Base-by-base conservation (phyloP, 75 land plant species). In the Cupressus sempervirens region DNA sequence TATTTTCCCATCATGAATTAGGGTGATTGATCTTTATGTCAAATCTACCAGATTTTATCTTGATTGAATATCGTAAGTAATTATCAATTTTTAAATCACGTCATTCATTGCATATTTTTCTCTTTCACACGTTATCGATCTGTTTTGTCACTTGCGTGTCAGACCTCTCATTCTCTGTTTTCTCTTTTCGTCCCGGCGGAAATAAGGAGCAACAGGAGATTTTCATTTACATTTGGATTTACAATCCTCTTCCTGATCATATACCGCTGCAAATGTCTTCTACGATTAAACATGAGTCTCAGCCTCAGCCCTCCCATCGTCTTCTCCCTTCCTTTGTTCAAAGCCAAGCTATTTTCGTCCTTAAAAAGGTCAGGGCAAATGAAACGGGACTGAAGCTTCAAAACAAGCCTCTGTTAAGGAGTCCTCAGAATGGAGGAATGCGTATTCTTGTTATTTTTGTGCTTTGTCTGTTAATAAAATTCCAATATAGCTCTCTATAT, bases 341-440 rank as follows among this genome's bases (percentile, higher is more conserved):
- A 12, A 73, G 16, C 16, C 7, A 48, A 48, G 9, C 52, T 11
- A 48, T 7, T 4, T 26, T 79, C 81, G 13, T 45, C 81, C 38
- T 79, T 41, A 79, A 79, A 79, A 79, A n/a, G 46, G 9, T 9
- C 46, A 76, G 14, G 41, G 8, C 36, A 14, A 79, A 79, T 26
- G 81, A 26, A 43, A 45, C 81, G 48, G 81, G 50, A 79, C 81
- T 48, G 81, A 43, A 79, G 10, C 81, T 43, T 79, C 81, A 79
- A 79, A 45, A 26, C 23, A 32, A 29, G 11, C 74, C 5, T 70
- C 30, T 70, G 74, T 70, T 32, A 29, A 70, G 74, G 74, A 12
- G 30, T 30, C 13, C 74, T 70, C 74, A 70, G 74, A 32, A 70
- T 11, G 29, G 34, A 70, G 74, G 74, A 70, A 70, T 70, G 13